These are phyloP conservation scores for Rosa hybrid DNA, from an alignment of 331 rosid genomes.

Conservation along the genomic window DNA sequence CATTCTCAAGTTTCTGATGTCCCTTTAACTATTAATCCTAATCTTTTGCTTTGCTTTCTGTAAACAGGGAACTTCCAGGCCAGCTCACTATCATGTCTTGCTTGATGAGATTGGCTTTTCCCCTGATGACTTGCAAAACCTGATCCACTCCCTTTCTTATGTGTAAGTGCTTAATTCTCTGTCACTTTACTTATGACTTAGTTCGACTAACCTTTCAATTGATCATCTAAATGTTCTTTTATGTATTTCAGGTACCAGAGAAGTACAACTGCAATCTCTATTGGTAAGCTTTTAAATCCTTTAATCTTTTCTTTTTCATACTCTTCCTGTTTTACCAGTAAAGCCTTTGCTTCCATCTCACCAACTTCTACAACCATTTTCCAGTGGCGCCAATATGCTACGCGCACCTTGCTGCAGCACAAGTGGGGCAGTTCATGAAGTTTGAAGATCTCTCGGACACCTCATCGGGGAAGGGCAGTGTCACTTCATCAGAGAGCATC, in stretches of 20 bases:
- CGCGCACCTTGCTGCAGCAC: slow-evolving; percentile 87
- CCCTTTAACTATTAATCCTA: not conserved
- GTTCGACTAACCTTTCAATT: not conserved
- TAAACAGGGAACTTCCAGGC: slow-evolving; percentile 89
- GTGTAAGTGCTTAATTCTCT: slow-evolving; percentile 56
- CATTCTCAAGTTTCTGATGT: not conserved
- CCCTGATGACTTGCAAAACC: slow-evolving; percentile 70
- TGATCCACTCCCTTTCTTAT: slow-evolving; percentile 69
- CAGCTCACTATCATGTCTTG: slow-evolving; percentile 86
- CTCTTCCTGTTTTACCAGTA: not conserved
- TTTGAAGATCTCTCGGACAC: slow-evolving; percentile 69
- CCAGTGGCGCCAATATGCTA: slow-evolving; percentile 89
- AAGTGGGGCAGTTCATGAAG: slow-evolving; percentile 74
- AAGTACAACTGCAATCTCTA: slow-evolving; percentile 73
- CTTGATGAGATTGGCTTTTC: slow-evolving; percentile 93
- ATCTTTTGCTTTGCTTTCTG: slow-evolving; percentile 15
- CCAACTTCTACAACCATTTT: slow-evolving; percentile 14
- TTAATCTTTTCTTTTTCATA: not conserved
- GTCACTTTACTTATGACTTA: not conserved
- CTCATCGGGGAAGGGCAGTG: slow-evolving; percentile 36
- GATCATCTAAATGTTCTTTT: not conserved
- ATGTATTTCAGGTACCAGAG: slow-evolving; percentile 75
- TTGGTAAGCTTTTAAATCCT: slow-evolving; percentile 47
- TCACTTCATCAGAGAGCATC: slow-evolving; percentile 32
- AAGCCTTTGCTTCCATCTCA: slow-evolving; percentile 8